Conservation (phyloP, 345 rosid species). For the Salix dunnii region DNA sequence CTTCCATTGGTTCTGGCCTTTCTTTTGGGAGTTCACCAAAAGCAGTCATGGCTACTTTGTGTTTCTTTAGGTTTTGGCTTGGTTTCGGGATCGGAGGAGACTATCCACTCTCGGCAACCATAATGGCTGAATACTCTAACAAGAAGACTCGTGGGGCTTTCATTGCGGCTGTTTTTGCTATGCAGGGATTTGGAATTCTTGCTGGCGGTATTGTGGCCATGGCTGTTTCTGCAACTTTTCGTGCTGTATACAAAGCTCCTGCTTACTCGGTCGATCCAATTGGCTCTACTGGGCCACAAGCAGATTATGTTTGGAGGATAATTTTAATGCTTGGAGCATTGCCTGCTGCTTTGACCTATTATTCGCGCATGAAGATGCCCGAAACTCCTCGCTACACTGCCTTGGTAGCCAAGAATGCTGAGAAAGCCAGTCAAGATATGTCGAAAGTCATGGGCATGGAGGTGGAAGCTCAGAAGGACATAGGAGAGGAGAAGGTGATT, state of each 20-base stretch:
- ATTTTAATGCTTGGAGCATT: slow-evolving; percentile 38
- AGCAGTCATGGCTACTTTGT: slow-evolving; percentile 6
- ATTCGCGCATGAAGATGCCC: slow-evolving; percentile 40
- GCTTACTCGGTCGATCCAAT: slow-evolving; percentile 21
- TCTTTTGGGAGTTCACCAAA: slow-evolving; percentile 11
- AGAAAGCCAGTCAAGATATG: slow-evolving; percentile 35
- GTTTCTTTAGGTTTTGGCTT: slow-evolving; percentile 24
- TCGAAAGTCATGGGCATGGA: slow-evolving; percentile 27
- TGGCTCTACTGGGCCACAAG: slow-evolving; percentile 34
- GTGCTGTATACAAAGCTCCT: slow-evolving; percentile 23
- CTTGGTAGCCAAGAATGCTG: slow-evolving; percentile 29
- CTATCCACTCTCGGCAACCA: slow-evolving; percentile 44
- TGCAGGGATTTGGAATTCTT: slow-evolving; percentile 47
- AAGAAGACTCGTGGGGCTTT: slow-evolving; percentile 41
- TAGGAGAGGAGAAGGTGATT: neutral
- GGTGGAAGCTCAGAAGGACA: slow-evolving; percentile 20
- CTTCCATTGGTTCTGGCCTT: slow-evolving; percentile 4
- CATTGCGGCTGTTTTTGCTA: slow-evolving; percentile 40
- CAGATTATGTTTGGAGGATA: slow-evolving; percentile 37
- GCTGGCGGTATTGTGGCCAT: slow-evolving; percentile 38
- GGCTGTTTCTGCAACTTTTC: slow-evolving; percentile 28
- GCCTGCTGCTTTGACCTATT: slow-evolving; percentile 38
- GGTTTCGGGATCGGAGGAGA: slow-evolving; percentile 36
- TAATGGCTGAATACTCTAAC: slow-evolving; percentile 44
- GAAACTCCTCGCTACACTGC: slow-evolving; percentile 43